Base-by-base conservation (phyloP, 257 asterid genomes). In the Henckelia pumila region DNA sequence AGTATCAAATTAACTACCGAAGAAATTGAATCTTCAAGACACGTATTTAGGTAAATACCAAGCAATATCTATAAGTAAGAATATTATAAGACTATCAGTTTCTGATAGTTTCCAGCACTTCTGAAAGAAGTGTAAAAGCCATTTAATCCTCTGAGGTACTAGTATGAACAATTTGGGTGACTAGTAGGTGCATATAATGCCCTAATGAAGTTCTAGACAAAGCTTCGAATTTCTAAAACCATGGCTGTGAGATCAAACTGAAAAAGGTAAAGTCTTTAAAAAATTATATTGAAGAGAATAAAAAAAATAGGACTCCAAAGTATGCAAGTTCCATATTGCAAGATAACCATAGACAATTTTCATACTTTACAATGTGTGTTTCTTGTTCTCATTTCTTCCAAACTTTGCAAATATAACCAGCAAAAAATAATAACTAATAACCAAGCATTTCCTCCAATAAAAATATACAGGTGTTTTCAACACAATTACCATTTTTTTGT, bases 11-110 rank as follows among this genome's bases (percentile, higher is more conserved):
- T 25, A 63, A 55, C 52, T 49, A 67, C 64, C 50, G 30, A 57
- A 69, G 57, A 60, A 28, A 62, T 9, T 56, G 63, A 70, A 33
- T 66, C 57, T 59, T 60, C 66, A 28, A 29, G 66, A 70, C 6
- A 49, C 56, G n/a, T 64, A 68, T 26, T 32, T 44, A 47, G 37
- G 33, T 64, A 55, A 49, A 68, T 56, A 67, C 57, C 49, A 19
- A 62, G 66, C 52, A 44, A 60, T 40, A 73, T 33, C 57, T 64
- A 37, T 40, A 73, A 47, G 52, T 64, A 37, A 37, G 56, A 71
- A 68, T 25, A 68, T 50, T 26, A 30, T n/a, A 60, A 59, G 6
- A 61, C 20, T 59, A 60, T 20, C 69, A 59, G 29, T 33, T 53
- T 22, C 57, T 17, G 26, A 17, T 68, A 67, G 61, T 63, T 56